phyloP scores from a whole-genome alignment of 768 basidiomycete species.

The Mycena belliarum region DNA sequence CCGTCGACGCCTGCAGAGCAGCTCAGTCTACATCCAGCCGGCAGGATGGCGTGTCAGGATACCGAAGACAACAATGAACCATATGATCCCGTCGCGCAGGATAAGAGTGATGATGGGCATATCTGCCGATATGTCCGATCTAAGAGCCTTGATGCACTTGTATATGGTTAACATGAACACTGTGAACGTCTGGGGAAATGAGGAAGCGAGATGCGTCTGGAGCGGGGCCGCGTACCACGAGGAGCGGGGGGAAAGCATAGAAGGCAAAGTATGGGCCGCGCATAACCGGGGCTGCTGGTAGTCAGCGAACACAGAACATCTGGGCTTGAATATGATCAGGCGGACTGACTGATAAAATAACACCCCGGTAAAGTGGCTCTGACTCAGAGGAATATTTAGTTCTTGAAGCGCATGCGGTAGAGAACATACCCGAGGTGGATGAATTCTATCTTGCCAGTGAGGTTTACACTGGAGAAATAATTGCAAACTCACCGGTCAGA shows the following conservation, averaged over 20 bases:
- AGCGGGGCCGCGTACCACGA: background rate
- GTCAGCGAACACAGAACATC: background rate
- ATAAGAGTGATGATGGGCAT: background rate
- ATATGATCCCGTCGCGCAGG: background rate
- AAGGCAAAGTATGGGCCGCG: conserved; percentile 1
- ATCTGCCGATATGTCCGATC: background rate
- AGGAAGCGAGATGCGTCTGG: too few species aligned
- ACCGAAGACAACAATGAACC: background rate
- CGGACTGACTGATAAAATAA: conserved; percentile 2
- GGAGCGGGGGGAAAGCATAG: conserved; percentile 5
- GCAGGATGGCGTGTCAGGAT: background rate
- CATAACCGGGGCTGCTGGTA: background rate
- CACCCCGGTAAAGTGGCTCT: conserved; percentile 6
- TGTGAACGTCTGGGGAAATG: background rate
- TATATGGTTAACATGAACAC: conserved; percentile 5
- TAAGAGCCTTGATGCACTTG: background rate
- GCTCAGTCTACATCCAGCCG: too few species aligned
- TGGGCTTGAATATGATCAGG: background rate
- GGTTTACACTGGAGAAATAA: background rate
- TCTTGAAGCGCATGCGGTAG: background rate
- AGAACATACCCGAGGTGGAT: background rate
- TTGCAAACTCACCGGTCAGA: background rate
- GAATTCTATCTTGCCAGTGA: background rate
- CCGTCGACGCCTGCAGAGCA: background rate
- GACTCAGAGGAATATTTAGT: background rate